Conservation (phyloP, 2,329 filamentous ascomycete genomes). For the Beauveria rudraprayagi region DNA sequence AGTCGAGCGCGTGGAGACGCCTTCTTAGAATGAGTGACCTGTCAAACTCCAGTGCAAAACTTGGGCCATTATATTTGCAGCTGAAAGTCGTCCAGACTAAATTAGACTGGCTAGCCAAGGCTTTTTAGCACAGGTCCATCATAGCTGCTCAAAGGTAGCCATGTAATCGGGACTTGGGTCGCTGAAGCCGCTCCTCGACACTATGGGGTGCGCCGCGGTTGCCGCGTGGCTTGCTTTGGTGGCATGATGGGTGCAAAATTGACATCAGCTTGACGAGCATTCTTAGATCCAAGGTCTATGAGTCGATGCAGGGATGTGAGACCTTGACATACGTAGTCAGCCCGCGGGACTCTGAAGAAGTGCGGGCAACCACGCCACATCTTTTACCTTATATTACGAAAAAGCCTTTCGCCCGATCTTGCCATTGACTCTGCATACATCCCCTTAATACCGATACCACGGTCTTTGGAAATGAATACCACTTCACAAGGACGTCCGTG, state of each 20-base stretch:
- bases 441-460: not conserved
- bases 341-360: not conserved
- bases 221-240: not conserved
- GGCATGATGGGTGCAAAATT: not conserved
- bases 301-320: not conserved
- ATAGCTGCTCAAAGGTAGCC: no score
- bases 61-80: not conserved
- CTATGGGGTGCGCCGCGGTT: no score
- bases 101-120: not conserved
- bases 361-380: not conserved
- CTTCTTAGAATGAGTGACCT: no score
- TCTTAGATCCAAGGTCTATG: not conserved
- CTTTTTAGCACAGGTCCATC: not conserved
- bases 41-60: not conserved
- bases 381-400: no score
- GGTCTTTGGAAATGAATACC: not conserved
- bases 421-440: no score
- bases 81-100: not conserved
- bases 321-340: not conserved
- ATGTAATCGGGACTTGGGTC: no score
- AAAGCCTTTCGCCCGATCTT: no score
- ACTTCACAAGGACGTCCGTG: not conserved
- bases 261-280: not conserved
- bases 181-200: no score
- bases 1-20: not conserved